A percentile compares a stretch with the other conserved stretches of the same genome.
phyloP scores from a whole-genome alignment of 768 basidiomycete species.

The Myochromella boudieri region DNA sequence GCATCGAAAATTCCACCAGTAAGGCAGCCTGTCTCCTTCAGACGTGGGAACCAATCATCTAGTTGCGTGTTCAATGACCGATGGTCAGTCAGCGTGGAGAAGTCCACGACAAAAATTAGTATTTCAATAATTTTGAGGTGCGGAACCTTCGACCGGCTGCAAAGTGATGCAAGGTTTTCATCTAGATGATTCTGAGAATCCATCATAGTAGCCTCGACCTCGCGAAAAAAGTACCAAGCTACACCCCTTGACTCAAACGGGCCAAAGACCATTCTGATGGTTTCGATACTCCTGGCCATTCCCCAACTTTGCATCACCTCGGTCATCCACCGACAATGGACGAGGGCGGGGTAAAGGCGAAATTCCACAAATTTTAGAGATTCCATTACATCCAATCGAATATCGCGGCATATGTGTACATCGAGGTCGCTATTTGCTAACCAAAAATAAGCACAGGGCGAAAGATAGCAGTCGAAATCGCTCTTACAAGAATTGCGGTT shows the following conservation, averaged over 20 bases:
- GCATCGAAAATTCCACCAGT: too few species aligned
- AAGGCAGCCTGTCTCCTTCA: neutral
- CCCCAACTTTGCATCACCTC: neutral
- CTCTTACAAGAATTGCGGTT: neutral
- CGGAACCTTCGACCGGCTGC: neutral
- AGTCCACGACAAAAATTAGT: neutral
- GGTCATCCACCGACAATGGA: neutral
- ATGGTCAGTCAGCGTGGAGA: too few species aligned
- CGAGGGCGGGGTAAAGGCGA: neutral
- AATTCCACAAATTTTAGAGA: neutral
- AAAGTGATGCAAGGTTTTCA: neutral
- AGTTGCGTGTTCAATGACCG: too few species aligned
- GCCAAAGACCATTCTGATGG: neutral
- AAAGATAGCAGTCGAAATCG: neutral
- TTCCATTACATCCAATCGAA: neutral
- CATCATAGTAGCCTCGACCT: neutral
- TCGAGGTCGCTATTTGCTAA: neutral
- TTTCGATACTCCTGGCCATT: neutral
- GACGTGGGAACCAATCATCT: neutral
- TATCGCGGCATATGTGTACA: neutral
- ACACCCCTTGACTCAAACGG: neutral
- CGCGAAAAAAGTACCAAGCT: neutral
- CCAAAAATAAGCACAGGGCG: neutral
- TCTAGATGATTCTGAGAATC: neutral
- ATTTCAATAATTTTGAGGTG: neutral